Evolutionary conservation across 1,284 basidiomycete genomes (phyloP), one percentile per base, ranked within the genome.

Genomic region (Xanthoconium separans): DNA sequence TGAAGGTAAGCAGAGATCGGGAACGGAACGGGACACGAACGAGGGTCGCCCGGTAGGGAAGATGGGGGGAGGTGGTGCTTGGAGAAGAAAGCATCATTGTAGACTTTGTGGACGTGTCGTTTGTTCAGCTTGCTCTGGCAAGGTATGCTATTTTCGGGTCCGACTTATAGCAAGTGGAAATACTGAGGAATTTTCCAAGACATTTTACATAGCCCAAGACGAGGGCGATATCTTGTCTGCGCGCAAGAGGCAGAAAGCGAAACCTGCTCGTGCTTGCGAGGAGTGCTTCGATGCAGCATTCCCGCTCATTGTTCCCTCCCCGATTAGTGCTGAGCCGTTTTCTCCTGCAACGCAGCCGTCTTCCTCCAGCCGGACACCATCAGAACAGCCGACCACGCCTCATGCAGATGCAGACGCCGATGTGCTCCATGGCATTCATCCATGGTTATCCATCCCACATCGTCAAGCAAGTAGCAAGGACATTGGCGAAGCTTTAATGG

Each of bases 51-150:
- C 44, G 36, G 41, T 27, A 10, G 54, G 44, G 24, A 56, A 45
- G 34, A 8, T n/a, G 27, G 54, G 67, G 20, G 37, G 60, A 15
- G 60, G 63, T 3, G 62, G 65, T 27, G 70, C 69, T 37, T 72
- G 90, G 69, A 77, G 91, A 57, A 74, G 95, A 60, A 79, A 91
- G 62, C 94, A 97, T 69, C 94, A 97, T 68, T 97, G 94, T 70
- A 76, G 95, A 51, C 73, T 97, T 11, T 97, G 95, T 69, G 94
- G 94, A 1, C 73, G 87, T 50, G 91, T 94, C 63, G 87, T 96
- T 6, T 97, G 95, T 71, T 84, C 84, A 31, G 69, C 73, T 2
- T 97, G 95, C 73, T 93, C 91, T n/a, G 81, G 79, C 18, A 82
- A 83, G 75, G 92, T 91, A 79, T 61, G 70, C 36, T 36, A 40